Conservation (phyloP, 2,329 filamentous ascomycete genomes). For the Pestalotiopsis sp. region DNA sequence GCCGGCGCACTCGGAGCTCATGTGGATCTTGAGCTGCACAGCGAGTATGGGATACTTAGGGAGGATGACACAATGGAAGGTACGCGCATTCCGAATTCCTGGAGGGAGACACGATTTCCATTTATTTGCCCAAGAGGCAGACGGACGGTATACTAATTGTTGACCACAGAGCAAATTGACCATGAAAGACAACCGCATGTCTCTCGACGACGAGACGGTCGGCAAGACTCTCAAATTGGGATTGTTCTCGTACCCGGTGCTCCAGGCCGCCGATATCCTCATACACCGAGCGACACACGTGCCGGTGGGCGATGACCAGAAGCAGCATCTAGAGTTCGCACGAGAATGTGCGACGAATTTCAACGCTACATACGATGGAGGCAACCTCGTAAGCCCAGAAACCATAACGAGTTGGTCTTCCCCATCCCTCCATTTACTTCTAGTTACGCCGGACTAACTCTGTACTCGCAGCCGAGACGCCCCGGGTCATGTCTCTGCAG, state of each 20-base stretch:
- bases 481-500: constrained; percentile 86
- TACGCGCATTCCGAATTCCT: constrained; percentile 31
- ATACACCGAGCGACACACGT: constrained; percentile 92
- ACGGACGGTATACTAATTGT: background rate
- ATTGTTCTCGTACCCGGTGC: constrained; percentile 92
- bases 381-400: constrained; percentile 66
- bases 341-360: constrained; percentile 85
- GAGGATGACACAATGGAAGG: constrained; percentile 99
- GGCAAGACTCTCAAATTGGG: constrained; percentile 72
- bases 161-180: constrained; percentile 69
- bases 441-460: background rate
- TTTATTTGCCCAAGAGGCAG: background rate
- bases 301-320: constrained; percentile 94
- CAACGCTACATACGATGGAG: constrained; percentile 69
- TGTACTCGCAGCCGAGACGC: constrained; percentile 64
- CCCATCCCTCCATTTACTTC: background rate
- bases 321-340: constrained; percentile 91
- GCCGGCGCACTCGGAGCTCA: constrained; percentile 80
- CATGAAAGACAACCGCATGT: constrained; percentile 57
- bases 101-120: background rate
- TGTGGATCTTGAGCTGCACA: constrained; percentile 95
- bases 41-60: constrained; percentile 92
- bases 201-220: constrained; percentile 59
- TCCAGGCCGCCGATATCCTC: constrained; percentile 93
- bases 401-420: constrained; percentile 67